Evolutionary conservation across 2,329 filamentous ascomycete genomes (phyloP), one percentile per base, ranked within the genome.

Genomic region (Berkeleyomyces basicola): DNA sequence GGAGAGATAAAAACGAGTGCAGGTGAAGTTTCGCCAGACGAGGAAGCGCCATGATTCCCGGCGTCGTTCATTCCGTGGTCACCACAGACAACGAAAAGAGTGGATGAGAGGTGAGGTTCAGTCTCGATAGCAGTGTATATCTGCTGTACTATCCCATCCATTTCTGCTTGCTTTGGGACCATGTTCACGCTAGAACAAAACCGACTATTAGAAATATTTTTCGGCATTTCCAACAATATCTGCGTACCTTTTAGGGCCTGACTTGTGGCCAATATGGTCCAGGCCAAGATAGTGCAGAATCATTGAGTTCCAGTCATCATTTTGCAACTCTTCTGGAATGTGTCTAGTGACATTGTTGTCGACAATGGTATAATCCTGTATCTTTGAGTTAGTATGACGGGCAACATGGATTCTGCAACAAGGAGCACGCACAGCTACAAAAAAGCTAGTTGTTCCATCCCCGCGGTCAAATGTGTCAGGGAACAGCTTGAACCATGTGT

Each of bases 41-140:
- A 91, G 7, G 92, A 96, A 46, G 92, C 93, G 39, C 93, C 93
- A 71, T 99, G 93, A 68, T 97, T 97, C 2, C 93, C 93, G 23
- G 89, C 93, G 68, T 97, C 92, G 68, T 97, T 99, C 93, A 99
- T 99, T n/a, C 93, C 93, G 71, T 99, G 93, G 69, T 99, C 95
- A 63, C 93, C 93, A 63, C 86, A 90, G 5, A 99, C 75, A 2
- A 99, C 84, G 55, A 99, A 80, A 1, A 99, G 75, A 0, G 92
- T 90, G 3, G 87, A 87, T 40, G 82, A 71, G 0, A 96, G 82
- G 71, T 96, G 86, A 1, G 79, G 71, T 63, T 87, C 75, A 3
- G 78, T 79, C 69, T 87, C 80, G 67, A 99, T 87, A 5, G 88
- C 86, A 10, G 79, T 76, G 70, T 89, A 96, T 36, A 99, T 86